Conservation (phyloP, 2,329 filamentous ascomycete genomes). For the Nemania sp. region DNA sequence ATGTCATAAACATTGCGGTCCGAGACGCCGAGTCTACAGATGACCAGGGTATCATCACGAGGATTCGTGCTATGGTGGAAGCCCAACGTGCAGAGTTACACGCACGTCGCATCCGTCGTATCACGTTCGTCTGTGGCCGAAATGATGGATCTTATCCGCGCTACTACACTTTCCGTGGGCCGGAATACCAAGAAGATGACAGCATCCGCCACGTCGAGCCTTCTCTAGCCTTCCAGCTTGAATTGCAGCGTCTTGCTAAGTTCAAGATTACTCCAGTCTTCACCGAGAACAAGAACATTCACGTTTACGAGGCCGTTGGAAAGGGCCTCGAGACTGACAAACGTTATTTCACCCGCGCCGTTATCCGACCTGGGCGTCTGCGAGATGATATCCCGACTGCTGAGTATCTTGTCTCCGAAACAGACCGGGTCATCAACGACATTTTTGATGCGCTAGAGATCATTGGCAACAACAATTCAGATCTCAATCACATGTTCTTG, state of each 20-base stretch:
- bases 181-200: conserved; percentile 84
- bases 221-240: conserved; percentile 96
- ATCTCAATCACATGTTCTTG: conserved; percentile 99
- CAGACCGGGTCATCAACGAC: conserved; percentile 94
- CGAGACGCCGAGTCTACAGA: conserved; percentile 82
- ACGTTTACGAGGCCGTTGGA: conserved; percentile 95
- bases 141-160: conserved; percentile 92
- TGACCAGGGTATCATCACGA: conserved; percentile 77
- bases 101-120: conserved; percentile 77
- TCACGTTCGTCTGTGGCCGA: conserved; percentile 96
- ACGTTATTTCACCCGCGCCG: conserved; percentile 96
- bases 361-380: conserved; percentile 90
- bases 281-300: conserved; percentile 98
- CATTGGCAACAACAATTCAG: conserved; percentile 98
- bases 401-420: conserved; percentile 97
- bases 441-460: conserved; percentile 98
- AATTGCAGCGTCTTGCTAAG: conserved; percentile 89
- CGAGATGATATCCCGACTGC: conserved; percentile 98
- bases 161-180: conserved; percentile 98
- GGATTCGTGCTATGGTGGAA: conserved; percentile 75
- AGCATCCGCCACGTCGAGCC: conserved; percentile 98
- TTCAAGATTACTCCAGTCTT: conserved; percentile 99
- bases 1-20: conserved; percentile 90
- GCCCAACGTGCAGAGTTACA: conserved; percentile 84
- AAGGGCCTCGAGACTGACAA: conserved; percentile 96